Conservation (phyloP, 2,329 filamentous ascomycete genomes). For the Ceratocystis cacaofunesta region DNA sequence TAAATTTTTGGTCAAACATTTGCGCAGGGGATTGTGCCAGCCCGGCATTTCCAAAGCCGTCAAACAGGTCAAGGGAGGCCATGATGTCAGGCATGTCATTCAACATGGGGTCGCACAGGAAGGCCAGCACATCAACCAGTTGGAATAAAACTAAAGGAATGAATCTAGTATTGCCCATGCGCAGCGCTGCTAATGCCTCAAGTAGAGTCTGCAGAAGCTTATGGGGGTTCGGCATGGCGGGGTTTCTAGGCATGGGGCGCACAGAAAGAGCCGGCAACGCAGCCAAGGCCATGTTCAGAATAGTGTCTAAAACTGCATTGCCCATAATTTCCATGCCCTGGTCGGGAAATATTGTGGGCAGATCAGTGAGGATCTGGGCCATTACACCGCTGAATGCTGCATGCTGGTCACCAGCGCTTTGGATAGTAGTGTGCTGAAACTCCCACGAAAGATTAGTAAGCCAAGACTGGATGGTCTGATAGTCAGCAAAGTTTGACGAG, state of each 20-base stretch:
- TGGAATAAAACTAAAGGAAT: constrained; percentile 64
- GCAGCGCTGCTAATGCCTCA: constrained; percentile 51
- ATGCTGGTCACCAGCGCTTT: constrained; percentile 10
- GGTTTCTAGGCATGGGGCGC: constrained; percentile 43
- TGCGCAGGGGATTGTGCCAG: constrained; percentile 38
- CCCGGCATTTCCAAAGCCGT: constrained; percentile 48
- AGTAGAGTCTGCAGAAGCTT: constrained; percentile 60
- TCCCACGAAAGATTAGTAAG: constrained; percentile 49
- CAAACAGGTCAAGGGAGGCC: constrained; percentile 46
- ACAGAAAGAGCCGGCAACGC: constrained; percentile 36
- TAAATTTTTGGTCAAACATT: constrained; percentile 20
- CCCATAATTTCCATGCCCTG: constrained; percentile 61
- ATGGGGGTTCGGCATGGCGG: constrained; percentile 44
- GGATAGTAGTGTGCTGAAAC: constrained; percentile 15
- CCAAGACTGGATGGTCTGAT: constrained; percentile 46
- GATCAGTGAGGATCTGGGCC: constrained; percentile 36
- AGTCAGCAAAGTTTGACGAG: constrained; percentile 28
- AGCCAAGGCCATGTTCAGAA: constrained; percentile 56
- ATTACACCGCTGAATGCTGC: constrained; percentile 14
- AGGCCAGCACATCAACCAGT: constrained; percentile 55
- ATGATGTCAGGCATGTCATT: constrained; percentile 42
- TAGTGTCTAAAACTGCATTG: constrained; percentile 49
- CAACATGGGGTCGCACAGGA: constrained; percentile 44
- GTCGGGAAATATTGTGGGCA: constrained; percentile 57
- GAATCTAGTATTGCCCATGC: constrained; percentile 63